phyloP scores from a whole-genome alignment of 169 alveolate genomes.

The Blepharisma undulans region DNA sequence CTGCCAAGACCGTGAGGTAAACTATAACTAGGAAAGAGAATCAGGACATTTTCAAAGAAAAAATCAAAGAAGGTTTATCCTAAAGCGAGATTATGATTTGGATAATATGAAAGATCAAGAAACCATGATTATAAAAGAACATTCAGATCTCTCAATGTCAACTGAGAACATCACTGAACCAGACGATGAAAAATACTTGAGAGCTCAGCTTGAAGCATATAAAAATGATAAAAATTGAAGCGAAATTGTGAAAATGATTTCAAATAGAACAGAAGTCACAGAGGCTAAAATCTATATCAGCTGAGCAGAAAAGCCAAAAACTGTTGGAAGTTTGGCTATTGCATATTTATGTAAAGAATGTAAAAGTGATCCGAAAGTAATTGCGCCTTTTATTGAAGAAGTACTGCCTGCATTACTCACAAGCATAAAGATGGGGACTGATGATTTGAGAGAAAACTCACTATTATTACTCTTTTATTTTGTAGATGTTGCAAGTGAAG shows the following conservation, averaged over 20 bases:
- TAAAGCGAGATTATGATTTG: neutral
- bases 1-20: neutral
- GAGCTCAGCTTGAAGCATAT: neutral
- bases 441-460: slow-evolving; percentile 24
- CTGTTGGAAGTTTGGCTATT: slow-evolving; percentile 22
- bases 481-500: neutral
- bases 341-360: slow-evolving; percentile 7
- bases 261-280: slow-evolving; percentile 7
- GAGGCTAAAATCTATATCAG: neutral
- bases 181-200: neutral
- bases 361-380: neutral
- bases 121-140: neutral
- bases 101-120: neutral
- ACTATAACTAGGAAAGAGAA: neutral
- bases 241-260: neutral
- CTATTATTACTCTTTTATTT: neutral
- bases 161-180: neutral
- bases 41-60: neutral
- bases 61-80: neutral
- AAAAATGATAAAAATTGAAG: neutral
- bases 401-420: neutral
- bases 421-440: neutral
- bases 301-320: slow-evolving; percentile 31
- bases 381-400: neutral
- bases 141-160: neutral